A percentile compares a stretch with the other conserved stretches of the same genome.
Evolutionary conservation across 2,329 filamentous ascomycete species (phyloP).

Genomic region (Raffaelea albimanens): DNA sequence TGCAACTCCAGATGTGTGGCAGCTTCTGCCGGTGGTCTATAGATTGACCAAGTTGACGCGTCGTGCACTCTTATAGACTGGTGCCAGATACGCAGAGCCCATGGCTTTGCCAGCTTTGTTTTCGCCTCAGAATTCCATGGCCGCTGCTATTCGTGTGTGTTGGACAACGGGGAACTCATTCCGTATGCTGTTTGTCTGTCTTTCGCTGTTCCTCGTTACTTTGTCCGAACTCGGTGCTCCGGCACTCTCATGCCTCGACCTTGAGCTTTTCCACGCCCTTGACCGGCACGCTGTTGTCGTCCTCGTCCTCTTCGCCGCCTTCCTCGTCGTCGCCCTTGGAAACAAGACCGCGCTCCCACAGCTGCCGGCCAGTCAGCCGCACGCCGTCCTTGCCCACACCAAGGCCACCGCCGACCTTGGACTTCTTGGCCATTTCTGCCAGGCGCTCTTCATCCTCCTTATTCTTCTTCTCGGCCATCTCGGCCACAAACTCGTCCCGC

Average conservation of each 20-base stretch:
- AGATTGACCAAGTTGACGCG: no score
- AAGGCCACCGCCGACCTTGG: constrained; percentile 2
- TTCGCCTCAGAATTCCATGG: no score
- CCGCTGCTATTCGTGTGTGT: no score
- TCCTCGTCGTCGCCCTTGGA: constrained; percentile 58
- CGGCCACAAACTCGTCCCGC: constrained; percentile 66
- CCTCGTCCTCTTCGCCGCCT: constrained; percentile 54
- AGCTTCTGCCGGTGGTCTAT: no score
- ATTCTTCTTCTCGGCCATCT: constrained; percentile 66
- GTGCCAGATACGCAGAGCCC: no score
- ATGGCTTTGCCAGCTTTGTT: no score
- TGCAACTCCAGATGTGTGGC: no score
- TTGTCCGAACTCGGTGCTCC: no score
- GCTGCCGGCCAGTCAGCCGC: constrained; percentile 61
- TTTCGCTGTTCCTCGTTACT: no score
- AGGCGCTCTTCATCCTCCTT: constrained; percentile 66
- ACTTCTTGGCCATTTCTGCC: constrained; percentile 67
- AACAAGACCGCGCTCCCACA: constrained; percentile 68
- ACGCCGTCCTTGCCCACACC: constrained; percentile 67
- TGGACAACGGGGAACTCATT: no score
- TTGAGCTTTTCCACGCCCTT: constrained; percentile 63
- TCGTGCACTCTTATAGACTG: no score
- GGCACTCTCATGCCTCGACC: constrained; percentile 44
- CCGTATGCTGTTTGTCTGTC: not conserved
- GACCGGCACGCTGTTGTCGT: constrained; percentile 52